Conservation (phyloP, 2,329 filamentous ascomycete genomes). For the Pseudomassariella vexata region DNA sequence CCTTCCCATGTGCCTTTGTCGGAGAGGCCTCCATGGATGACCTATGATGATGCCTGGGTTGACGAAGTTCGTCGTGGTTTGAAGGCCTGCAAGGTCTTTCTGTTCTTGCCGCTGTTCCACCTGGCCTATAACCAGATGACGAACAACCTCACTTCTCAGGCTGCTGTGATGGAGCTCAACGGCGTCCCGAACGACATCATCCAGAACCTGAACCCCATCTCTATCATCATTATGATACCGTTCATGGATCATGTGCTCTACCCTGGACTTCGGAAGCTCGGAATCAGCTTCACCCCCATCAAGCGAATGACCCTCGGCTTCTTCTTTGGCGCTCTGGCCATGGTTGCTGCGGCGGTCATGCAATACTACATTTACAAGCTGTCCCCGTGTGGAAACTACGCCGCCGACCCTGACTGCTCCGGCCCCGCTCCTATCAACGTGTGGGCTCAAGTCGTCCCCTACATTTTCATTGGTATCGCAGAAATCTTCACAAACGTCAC, state of each 20-base stretch:
- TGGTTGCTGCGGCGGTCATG: slow-evolving; percentile 49
- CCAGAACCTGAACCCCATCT: slow-evolving; percentile 52
- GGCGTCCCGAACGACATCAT: slow-evolving; percentile 57
- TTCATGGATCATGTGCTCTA: slow-evolving; percentile 50
- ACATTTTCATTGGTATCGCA: slow-evolving; percentile 44
- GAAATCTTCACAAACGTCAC: slow-evolving; percentile 59
- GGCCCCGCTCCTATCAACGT: slow-evolving; percentile 39
- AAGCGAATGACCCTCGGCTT: slow-evolving; percentile 54
- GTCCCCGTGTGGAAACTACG: slow-evolving; percentile 35
- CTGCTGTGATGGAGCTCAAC: slow-evolving; percentile 36
- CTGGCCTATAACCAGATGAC: slow-evolving; percentile 35
- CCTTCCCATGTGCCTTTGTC: slow-evolving; percentile 42
- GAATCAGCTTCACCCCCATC: slow-evolving; percentile 53
- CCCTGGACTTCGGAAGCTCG: slow-evolving; percentile 43
- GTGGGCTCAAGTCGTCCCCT: slow-evolving; percentile 45
- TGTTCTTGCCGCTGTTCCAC: slow-evolving; percentile 33
- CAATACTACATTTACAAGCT: slow-evolving; percentile 54
- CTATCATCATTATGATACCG: slow-evolving; percentile 52
- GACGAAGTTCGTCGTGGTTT: slow-evolving; percentile 54
- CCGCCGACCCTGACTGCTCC: slow-evolving; percentile 20
- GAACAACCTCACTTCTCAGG: slow-evolving; percentile 28
- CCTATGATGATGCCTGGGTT: slow-evolving; percentile 61
- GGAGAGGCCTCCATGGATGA: slow-evolving; percentile 41
- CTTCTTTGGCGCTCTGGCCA: slow-evolving; percentile 38
- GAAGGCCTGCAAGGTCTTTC: slow-evolving; percentile 33